Evolutionary conservation across 2,329 filamentous ascomycete species (phyloP).

Genomic region (Dendryphion nanum): DNA sequence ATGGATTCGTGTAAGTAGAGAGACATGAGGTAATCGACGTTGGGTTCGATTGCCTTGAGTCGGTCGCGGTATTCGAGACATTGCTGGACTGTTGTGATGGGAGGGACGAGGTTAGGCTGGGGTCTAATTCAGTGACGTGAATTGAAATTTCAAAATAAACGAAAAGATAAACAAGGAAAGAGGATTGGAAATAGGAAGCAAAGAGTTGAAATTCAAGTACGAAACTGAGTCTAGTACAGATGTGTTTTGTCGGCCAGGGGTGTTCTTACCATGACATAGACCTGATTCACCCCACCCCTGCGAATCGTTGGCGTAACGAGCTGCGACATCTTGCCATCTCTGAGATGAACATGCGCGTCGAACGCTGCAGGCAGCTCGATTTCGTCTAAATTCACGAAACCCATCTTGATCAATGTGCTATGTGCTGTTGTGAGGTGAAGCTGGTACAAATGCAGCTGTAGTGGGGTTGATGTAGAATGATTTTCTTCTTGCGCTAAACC

Average conservation of each 20-base stretch:
- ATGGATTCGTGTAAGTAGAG: conserved; percentile 51
- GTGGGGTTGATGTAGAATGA: too few relatives aligned
- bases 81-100: conserved; percentile 49
- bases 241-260: too few relatives aligned
- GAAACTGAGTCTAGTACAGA: too few relatives aligned
- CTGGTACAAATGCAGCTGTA: too few relatives aligned
- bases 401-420: conserved; percentile 26
- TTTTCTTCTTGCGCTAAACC: too few relatives aligned
- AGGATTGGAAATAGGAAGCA: too few relatives aligned
- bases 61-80: conserved; percentile 47
- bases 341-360: conserved; percentile 53
- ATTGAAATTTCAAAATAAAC: too few relatives aligned
- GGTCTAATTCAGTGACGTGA: too few relatives aligned
- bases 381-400: conserved; percentile 43
- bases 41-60: conserved; percentile 46
- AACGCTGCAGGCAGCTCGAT: conserved; percentile 49
- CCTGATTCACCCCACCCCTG: conserved; percentile 52
- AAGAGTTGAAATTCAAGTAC: too few relatives aligned
- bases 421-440: too few relatives aligned
- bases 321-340: conserved; percentile 53
- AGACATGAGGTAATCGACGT: conserved; percentile 53
- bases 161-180: too few relatives aligned
- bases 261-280: conserved; percentile 54
- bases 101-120: conserved; percentile 52
- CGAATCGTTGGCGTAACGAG: conserved; percentile 52